These are phyloP conservation scores for Yarrowia keelungensis DNA, from an alignment of 805 yeast genomes.

Conservation along the genomic window DNA sequence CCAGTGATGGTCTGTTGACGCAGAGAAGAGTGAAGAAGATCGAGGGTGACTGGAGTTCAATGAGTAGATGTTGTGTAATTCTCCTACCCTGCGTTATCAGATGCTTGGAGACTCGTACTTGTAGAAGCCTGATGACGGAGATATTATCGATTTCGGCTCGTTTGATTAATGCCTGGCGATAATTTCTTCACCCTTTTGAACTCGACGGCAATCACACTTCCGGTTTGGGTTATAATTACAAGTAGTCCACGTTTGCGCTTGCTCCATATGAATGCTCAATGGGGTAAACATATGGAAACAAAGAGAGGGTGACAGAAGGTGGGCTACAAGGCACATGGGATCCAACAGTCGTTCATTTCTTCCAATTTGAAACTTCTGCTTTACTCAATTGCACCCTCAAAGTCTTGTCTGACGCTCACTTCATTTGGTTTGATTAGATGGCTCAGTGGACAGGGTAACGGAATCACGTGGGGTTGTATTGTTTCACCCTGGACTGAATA, in stretches of 20 bases:
- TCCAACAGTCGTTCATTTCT: too few species aligned
- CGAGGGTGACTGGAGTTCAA: neutral
- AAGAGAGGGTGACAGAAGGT: too few species aligned
- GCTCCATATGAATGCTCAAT: constrained; percentile 22
- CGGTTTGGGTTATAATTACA: constrained; percentile 20
- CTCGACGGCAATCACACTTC: constrained; percentile 1
- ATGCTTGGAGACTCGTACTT: neutral
- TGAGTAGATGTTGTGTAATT: neutral
- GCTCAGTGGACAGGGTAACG: neutral
- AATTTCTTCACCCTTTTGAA: neutral
- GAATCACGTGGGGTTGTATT: neutral
- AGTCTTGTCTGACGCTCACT: neutral
- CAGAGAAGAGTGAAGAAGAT: neutral
- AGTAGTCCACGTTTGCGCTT: neutral
- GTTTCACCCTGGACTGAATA: neutral
- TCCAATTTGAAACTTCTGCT: too few species aligned
- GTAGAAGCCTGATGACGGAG: neutral
- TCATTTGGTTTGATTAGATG: neutral
- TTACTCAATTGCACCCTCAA: too few species aligned
- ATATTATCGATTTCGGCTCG: neutral
- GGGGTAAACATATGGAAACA: constrained; percentile 26
- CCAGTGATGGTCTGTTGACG: constrained; percentile 3
- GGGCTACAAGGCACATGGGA: too few species aligned
- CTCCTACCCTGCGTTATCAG: neutral
- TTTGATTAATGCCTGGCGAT: neutral